Conservation (phyloP, 257 asterid genomes). For the Salvia rosmarinus region DNA sequence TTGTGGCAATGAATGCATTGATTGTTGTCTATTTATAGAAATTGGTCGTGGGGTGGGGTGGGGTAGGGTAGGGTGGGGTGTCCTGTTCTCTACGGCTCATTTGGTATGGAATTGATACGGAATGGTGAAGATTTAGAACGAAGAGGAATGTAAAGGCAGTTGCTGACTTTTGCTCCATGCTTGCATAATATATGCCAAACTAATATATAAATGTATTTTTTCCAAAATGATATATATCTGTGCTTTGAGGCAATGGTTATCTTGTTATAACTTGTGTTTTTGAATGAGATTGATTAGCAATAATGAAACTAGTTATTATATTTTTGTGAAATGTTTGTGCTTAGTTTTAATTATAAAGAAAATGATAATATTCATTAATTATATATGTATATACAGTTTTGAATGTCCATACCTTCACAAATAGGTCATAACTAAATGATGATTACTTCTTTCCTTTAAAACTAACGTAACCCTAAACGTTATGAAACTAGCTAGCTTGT, state of each 20-base stretch:
- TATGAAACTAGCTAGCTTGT: too few species aligned
- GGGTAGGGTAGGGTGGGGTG: constrained; percentile 17
- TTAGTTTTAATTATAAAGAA: too few species aligned
- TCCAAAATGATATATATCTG: too few species aligned
- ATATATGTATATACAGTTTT: too few species aligned
- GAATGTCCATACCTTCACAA: too few species aligned
- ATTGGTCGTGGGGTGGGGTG: background rate
- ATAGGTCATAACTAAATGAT: too few species aligned
- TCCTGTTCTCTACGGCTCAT: constrained; percentile 48
- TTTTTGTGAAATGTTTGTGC: background rate
- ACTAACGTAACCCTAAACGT: too few species aligned
- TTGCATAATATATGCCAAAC: constrained; percentile 33
- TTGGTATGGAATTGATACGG: constrained; percentile 39
- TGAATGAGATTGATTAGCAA: too few species aligned
- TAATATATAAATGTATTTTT: too few species aligned
- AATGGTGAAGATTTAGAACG: constrained; percentile 47
- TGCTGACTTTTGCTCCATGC: constrained; percentile 55
- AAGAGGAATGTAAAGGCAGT: constrained; percentile 24
- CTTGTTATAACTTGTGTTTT: background rate
- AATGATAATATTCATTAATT: too few species aligned
- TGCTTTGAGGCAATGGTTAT: background rate
- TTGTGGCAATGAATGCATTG: constrained; percentile 29
- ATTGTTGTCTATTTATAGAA: constrained; percentile 48
- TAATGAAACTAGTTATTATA: background rate
- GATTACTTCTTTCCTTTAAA: too few species aligned